Conservation (phyloP, 2,329 filamentous ascomycete genomes). For the Aspergillus melleus region DNA sequence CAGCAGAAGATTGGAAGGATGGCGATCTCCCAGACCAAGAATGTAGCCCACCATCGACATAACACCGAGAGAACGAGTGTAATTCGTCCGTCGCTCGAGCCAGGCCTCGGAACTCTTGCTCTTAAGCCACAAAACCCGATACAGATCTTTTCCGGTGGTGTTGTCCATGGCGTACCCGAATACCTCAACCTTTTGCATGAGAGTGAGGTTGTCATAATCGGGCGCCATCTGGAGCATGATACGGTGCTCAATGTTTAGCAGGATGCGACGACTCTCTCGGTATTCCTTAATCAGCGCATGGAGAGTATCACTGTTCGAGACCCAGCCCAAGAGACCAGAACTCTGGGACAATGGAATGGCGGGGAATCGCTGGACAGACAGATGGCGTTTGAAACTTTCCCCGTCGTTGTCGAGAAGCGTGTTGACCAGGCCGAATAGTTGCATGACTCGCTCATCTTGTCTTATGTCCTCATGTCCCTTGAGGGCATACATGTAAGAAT, state of each 20-base stretch:
- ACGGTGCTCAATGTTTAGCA: slow-evolving; percentile 98
- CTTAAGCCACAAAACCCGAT: slow-evolving; percentile 97
- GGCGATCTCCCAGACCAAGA: slow-evolving; percentile 89
- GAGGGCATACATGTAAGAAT: slow-evolving; percentile 80
- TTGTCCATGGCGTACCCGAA: slow-evolving; percentile 99
- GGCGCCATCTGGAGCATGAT: slow-evolving; percentile 99
- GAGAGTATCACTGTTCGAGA: slow-evolving; percentile 94
- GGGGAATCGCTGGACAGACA: slow-evolving; percentile 93
- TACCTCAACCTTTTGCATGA: slow-evolving; percentile 99
- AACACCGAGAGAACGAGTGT: slow-evolving; percentile 92
- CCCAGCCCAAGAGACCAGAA: slow-evolving; percentile 92
- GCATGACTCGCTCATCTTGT: slow-evolving; percentile 99
- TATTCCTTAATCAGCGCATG: slow-evolving; percentile 98
- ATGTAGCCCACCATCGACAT: slow-evolving; percentile 99
- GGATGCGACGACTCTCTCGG: slow-evolving; percentile 91
- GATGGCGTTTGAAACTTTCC: slow-evolving; percentile 94
- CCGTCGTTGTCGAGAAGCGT: slow-evolving; percentile 90
- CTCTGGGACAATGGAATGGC: slow-evolving; percentile 97
- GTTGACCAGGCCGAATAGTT: slow-evolving; percentile 96
- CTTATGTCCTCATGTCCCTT: slow-evolving; percentile 99
- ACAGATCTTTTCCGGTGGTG: slow-evolving; percentile 96
- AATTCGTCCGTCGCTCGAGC: slow-evolving; percentile 97
- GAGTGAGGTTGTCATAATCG: slow-evolving; percentile 95
- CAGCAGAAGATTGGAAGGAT: slow-evolving; percentile 97
- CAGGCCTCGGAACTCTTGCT: slow-evolving; percentile 97